Evolutionary conservation across 1,284 basidiomycete genomes (phyloP).

Genomic region (Grifola frondosa): DNA sequence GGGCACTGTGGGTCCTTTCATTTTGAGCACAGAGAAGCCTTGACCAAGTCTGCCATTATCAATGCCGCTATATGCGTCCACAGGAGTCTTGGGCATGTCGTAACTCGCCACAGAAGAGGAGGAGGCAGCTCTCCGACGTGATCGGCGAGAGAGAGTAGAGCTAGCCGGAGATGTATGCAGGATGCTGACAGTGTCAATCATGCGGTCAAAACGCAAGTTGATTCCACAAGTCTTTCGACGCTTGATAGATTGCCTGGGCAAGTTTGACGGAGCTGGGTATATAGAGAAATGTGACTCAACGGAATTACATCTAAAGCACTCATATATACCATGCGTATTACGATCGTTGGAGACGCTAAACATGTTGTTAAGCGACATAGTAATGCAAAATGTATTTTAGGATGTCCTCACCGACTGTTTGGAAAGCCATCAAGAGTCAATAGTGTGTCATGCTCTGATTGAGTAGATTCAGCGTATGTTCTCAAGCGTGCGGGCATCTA

Average conservation of each 20-base stretch:
- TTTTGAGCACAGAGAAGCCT: constrained; percentile 46
- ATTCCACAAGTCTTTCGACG: constrained; percentile 48
- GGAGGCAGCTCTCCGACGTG: constrained; percentile 35
- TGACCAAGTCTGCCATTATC: constrained; percentile 36
- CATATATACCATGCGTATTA: no score
- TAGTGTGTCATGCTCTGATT: no score
- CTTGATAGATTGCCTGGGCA: constrained; percentile 36
- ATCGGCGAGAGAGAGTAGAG: constrained; percentile 19
- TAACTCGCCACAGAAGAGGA: constrained; percentile 32
- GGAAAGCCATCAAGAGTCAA: no score
- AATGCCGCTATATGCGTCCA: constrained; percentile 39
- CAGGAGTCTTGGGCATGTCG: constrained; percentile 42
- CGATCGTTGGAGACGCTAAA: no score
- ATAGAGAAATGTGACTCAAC: no score
- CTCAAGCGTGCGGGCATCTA: no score
- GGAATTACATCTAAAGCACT: no score
- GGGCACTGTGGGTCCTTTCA: constrained; percentile 21
- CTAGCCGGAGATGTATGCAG: constrained; percentile 29
- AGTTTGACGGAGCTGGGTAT: no score
- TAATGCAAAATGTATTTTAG: no score
- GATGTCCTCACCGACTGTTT: no score
- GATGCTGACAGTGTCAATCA: constrained; percentile 57
- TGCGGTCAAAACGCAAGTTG: constrained; percentile 62
- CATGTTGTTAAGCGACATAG: no score
- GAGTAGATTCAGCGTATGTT: no score